phyloP scores from a whole-genome alignment of 164 flowering plant species.

The Chimonanthus salicifolius region DNA sequence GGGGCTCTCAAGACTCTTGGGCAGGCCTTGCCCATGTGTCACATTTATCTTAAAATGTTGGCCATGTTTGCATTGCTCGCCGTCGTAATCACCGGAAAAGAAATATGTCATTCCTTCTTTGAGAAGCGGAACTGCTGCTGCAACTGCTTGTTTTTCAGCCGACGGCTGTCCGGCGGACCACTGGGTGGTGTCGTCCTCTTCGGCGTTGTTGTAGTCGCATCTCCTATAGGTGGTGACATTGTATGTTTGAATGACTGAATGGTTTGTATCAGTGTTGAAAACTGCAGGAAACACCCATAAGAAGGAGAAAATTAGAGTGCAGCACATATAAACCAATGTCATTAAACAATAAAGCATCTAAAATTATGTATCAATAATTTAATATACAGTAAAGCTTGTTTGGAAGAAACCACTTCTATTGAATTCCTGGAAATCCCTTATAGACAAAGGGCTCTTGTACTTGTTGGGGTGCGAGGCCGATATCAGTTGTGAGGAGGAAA shows the following conservation, averaged over 20 bases:
- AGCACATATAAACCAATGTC: neutral
- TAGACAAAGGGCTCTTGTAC: too few relatives aligned
- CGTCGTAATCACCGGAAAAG: conserved; percentile 84
- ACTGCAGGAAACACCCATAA: conserved; percentile 41
- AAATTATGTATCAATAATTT: too few relatives aligned
- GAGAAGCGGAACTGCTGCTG: conserved; percentile 54
- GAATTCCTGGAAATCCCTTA: too few relatives aligned
- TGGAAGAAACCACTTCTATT: too few relatives aligned
- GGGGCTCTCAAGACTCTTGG: conserved; percentile 34
- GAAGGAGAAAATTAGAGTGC: neutral
- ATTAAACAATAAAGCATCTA: too few relatives aligned
- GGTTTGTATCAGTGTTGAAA: conserved; percentile 85
- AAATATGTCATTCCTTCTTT: conserved; percentile 72
- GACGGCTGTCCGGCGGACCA: conserved; percentile 68
- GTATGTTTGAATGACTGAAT: conserved; percentile 75
- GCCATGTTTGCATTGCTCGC: conserved; percentile 77
- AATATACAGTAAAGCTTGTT: too few relatives aligned
- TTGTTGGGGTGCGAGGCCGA: too few relatives aligned
- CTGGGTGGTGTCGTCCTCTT: conserved; percentile 48
- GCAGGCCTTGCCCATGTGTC: conserved; percentile 74
- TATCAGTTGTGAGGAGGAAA: too few relatives aligned
- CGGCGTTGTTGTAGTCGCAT: conserved; percentile 52
- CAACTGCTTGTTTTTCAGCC: conserved; percentile 25
- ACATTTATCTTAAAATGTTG: conserved; percentile 75
- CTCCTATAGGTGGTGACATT: conserved; percentile 64